Percentiles rank a stretch among this genome's conserved stretches.
These are phyloP conservation scores for Ilyonectria robusta DNA, from an alignment of 2,329 filamentous ascomycete species.

Conservation along the genomic window DNA sequence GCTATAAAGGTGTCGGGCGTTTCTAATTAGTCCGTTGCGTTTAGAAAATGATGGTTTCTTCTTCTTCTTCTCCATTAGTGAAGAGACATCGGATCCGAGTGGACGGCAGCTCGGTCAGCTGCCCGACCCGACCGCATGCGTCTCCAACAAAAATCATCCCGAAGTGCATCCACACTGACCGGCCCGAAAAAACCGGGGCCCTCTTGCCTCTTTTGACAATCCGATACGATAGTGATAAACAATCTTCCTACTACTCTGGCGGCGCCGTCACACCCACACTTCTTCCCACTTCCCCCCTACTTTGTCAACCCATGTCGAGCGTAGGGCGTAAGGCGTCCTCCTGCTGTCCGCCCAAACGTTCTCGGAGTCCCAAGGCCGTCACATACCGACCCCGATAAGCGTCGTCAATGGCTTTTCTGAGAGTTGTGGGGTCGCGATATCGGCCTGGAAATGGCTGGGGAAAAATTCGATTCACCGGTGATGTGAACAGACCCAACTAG, in stretches of 20 bases:
- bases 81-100: neutral
- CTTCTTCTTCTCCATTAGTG: no score
- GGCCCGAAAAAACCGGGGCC: conserved; percentile 7
- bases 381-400: conserved; percentile 11
- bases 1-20: no score
- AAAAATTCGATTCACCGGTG: conserved; percentile 11
- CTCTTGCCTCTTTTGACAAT: conserved; percentile 14
- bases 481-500: neutral
- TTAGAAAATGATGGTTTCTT: neutral
- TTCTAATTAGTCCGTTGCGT: neutral
- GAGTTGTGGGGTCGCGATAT: conserved; percentile 30
- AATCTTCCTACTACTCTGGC: conserved; percentile 1
- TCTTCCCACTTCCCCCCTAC: neutral
- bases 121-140: neutral
- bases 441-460: conserved; percentile 14
- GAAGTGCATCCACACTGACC: conserved; percentile 5
- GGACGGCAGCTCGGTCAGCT: neutral
- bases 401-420: neutral
- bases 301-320: conserved; percentile 8
- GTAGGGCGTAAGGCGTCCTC: conserved; percentile 18
- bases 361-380: conserved; percentile 22
- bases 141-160: conserved; percentile 1
- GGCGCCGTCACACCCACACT: conserved; percentile 6
- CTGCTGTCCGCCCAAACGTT: conserved; percentile 6
- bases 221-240: conserved; percentile 7